Base-by-base conservation (phyloP, 2,329 filamentous ascomycete genomes). In the Colletotrichum truncatum region DNA sequence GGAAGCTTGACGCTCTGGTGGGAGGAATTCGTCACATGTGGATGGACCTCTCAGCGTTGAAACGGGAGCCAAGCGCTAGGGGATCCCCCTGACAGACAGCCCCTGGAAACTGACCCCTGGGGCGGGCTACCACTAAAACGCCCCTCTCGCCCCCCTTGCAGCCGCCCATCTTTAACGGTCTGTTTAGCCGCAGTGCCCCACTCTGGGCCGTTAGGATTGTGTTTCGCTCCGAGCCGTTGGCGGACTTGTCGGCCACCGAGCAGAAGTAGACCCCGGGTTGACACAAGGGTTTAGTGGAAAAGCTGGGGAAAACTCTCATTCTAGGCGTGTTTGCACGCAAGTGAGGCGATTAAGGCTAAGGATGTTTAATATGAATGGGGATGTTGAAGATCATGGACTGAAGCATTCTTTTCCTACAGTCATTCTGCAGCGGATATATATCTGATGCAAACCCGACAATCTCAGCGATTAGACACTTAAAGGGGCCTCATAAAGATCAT, bases 41-140 rank as follows among this genome's bases (percentile, higher is more conserved):
- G 63, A 66, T 63, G 63, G 49, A 45, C 49, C 49, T 63, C 39
- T 46, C 21, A 25, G 49, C 57, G 62, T 65, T 65, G 57, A 65
- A 65, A 65, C 62, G 49, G 48, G 21, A 56, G 56, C 62, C 56
- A 61, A 54, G 62, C 57, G 49, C 57, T 55, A 62, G 49, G 62
- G 56, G 56, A 8, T n/a, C 26, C 48, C 56, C 49, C 55, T 60
- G 61, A 25, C 32, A 32, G 32, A 32, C 52, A 64, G 34, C 62
- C 62, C 41, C 62, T 63, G 53, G 62, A 60, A 52, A 32, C 41
- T 56, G 54, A 43, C 18, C 34, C 3, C 41, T n/a, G 26, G 36
- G n/a, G 53, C 7, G 3, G 36, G 51, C 57, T 45, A 26, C 57
- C 63, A 41, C 57, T 38, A 65, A 65, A 62, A 49, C 34, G 16